Conservation (phyloP, 495 filamentous ascomycete genomes). For the Cercophora scortea region DNA sequence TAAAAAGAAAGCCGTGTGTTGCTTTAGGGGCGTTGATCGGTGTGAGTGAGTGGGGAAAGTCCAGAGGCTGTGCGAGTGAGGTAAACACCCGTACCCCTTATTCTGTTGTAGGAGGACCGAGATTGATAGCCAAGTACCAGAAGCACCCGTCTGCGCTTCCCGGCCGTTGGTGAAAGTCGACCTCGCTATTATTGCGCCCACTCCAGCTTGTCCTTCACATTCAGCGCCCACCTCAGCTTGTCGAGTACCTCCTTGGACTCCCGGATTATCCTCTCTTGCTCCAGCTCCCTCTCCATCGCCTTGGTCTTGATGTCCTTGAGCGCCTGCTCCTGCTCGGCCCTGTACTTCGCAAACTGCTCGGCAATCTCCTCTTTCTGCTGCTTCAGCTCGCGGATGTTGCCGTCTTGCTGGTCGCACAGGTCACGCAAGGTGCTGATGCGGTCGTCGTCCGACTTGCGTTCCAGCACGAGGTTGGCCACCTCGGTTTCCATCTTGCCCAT, state of each 20-base stretch:
- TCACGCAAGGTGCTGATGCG: background rate
- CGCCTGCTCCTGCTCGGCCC: slow-evolving; percentile 51
- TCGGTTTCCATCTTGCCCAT: slow-evolving; percentile 48
- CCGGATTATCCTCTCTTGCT: slow-evolving; percentile 47
- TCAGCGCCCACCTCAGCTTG: slow-evolving; percentile 62
- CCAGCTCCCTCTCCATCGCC: slow-evolving; percentile 44
- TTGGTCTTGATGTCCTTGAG: slow-evolving; percentile 48
- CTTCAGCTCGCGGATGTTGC: slow-evolving; percentile 51
- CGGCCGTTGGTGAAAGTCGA: background rate
- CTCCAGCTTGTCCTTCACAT: slow-evolving; percentile 50
- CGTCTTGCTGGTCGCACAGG: slow-evolving; percentile 56
- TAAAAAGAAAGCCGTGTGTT: too few species aligned
- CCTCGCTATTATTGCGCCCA: slow-evolving; percentile 32
- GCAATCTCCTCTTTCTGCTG: slow-evolving; percentile 53
- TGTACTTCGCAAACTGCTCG: slow-evolving; percentile 53
- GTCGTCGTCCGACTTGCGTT: slow-evolving; percentile 51
- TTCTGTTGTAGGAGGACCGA: too few species aligned
- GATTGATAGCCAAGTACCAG: too few species aligned
- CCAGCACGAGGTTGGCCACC: slow-evolving; percentile 37
- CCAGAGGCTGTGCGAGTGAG: too few species aligned
- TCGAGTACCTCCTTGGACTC: slow-evolving; percentile 55
- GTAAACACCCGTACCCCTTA: too few species aligned
- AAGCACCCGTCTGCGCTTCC: too few species aligned
- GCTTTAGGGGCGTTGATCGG: too few species aligned
- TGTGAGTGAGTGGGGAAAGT: too few species aligned